phyloP scores from a whole-genome alignment of 169 alveolate species.

The Pseudocohnilembus persalinus region DNA sequence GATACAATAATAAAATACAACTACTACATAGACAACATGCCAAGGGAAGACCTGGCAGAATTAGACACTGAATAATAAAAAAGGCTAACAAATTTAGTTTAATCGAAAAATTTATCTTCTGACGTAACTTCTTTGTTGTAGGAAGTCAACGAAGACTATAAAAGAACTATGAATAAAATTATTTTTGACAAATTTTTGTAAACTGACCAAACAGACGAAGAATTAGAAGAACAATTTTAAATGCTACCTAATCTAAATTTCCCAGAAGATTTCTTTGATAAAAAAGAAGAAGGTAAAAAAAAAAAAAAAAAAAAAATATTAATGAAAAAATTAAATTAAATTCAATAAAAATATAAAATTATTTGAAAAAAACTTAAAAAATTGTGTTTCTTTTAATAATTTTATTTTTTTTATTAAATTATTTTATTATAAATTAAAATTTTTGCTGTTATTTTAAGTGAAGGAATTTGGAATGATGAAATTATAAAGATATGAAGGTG shows the following conservation, averaged over 20 bases:
- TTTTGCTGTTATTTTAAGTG: constrained; percentile 48
- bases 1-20: constrained; percentile 86
- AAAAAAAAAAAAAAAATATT: too few species aligned
- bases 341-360: too few species aligned
- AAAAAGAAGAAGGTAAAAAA: not conserved
- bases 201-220: constrained; percentile 65
- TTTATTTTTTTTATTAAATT: too few species aligned
- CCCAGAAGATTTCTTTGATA: constrained; percentile 39
- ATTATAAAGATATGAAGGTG: constrained; percentile 11
- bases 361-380: too few species aligned
- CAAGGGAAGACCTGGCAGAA: constrained; percentile 86
- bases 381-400: too few species aligned
- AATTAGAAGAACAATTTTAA: constrained; percentile 45
- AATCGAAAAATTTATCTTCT: constrained; percentile 57
- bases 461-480: constrained; percentile 40
- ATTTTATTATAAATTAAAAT: too few species aligned
- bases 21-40: constrained; percentile 89
- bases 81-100: constrained; percentile 58
- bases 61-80: constrained; percentile 85
- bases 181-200: constrained; percentile 86
- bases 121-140: constrained; percentile 59
- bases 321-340: too few species aligned
- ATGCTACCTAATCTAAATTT: constrained; percentile 71
- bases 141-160: constrained; percentile 85
- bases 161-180: constrained; percentile 91